Evolutionary conservation across 176 grass and related monocot species (phyloP).

Genomic region (Eragrostis curvula): DNA sequence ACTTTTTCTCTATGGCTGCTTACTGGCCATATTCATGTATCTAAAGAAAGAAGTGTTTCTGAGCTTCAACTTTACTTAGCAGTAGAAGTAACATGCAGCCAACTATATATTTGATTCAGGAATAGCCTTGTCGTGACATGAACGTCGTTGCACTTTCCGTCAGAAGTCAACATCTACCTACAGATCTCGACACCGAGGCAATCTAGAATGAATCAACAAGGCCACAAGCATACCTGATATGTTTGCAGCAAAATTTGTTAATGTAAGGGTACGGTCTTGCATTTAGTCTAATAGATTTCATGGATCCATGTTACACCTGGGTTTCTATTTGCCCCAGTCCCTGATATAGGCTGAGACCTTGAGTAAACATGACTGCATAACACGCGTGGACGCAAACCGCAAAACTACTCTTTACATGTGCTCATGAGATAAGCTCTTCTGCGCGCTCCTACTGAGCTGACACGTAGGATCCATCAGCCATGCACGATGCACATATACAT

Average conservation of each 20-base stretch:
- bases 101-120: background rate
- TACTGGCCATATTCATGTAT: background rate
- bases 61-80: background rate
- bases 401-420: background rate
- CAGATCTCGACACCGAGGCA: background rate
- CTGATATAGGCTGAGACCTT: no score
- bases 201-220: background rate
- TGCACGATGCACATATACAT: background rate
- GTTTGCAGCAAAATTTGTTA: no score
- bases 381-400: no score
- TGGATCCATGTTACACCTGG: no score
- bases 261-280: no score
- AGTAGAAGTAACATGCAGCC: background rate
- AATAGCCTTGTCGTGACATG: background rate
- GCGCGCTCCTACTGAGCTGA: background rate
- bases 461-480: background rate
- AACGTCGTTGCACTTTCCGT: background rate
- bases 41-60: background rate
- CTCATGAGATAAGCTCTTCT: background rate
- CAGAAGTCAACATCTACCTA: conserved; percentile 8
- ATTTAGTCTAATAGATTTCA: no score
- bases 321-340: no score
- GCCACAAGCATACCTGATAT: no score
- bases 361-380: no score
- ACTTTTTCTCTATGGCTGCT: background rate